Evolutionary conservation across 352 stramenopile genomes (phyloP), one percentile per base, ranked within the genome.

Genomic region (Thraustochytrium striatum): DNA sequence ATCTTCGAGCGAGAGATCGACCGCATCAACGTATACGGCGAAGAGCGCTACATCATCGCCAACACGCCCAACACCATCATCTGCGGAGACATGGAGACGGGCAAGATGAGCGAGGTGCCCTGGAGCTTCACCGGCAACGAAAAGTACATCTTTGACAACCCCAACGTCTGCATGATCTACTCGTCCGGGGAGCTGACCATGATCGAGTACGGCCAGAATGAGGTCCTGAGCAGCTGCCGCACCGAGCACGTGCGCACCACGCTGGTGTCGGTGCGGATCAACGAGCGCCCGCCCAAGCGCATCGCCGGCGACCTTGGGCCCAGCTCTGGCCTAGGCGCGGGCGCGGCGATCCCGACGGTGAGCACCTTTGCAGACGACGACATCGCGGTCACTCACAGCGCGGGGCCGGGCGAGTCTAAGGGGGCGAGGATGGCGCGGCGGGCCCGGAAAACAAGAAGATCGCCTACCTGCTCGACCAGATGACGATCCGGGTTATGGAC

Each of bases 121-220:
- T 97, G 92, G 92, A 87, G 91, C 44, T 91, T 87, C 47, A 92
- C 87, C 0, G 90, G 90, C 41, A 72, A 11, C 21, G 92, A 98
- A 79, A 97, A 97, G 83, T 98, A 95, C 84, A 92, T 97, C 85
- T 94, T 98, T 61, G 93, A 98, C 62, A 96, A 94, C 82, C 89
- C 85, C 43, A 91, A 83, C 36, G 90, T 89, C 16, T 96, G 90
- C 73, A 91, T 97, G 43, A 86, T 98, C 9, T 96, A 94, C 82
- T 87, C 93, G 61, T 91, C 91, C 0, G 93, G 93, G 21, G 93
- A 98, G 79, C 84, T 98, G 7, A 91, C 88, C 50, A 84, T 98
- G 0, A 92, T 97, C 68, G 93, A 98, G 83, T 98, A 97, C 61
- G 93, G 93, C 1, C 85, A 92, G 38, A 96, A 97, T 72, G 93